These are phyloP conservation scores for Blastomyces parvus DNA, from an alignment of 2,329 filamentous ascomycete species.

Conservation along the genomic window DNA sequence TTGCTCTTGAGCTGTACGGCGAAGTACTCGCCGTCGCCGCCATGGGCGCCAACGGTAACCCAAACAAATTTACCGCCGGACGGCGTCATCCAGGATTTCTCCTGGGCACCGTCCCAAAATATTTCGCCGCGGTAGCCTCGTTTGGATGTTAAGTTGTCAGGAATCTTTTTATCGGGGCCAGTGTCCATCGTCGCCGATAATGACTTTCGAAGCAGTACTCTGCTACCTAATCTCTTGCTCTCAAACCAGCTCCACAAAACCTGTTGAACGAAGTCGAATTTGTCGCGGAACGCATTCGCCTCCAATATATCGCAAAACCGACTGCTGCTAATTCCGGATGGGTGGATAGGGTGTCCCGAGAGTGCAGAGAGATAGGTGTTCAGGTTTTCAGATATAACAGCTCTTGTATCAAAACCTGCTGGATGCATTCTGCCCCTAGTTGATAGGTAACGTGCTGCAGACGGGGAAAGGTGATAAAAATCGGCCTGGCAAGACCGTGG, in stretches of 20 bases:
- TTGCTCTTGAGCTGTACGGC: slow-evolving; percentile 27
- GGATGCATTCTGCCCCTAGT: slow-evolving; percentile 36
- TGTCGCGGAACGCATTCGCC: slow-evolving; percentile 37
- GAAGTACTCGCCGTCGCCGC: slow-evolving; percentile 38
- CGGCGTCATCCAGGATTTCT: slow-evolving; percentile 32
- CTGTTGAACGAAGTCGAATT: slow-evolving; percentile 34
- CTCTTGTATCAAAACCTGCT: slow-evolving; percentile 35
- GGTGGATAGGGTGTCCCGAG: slow-evolving; percentile 23
- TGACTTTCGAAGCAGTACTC: slow-evolving; percentile 12
- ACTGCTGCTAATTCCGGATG: slow-evolving; percentile 27
- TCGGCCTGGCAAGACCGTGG: slow-evolving; percentile 34
- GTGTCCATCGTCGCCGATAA: not conserved
- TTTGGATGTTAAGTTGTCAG: not conserved
- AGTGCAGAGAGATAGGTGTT: slow-evolving; percentile 34
- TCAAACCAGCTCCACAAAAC: slow-evolving; percentile 35
- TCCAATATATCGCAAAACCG: slow-evolving; percentile 35
- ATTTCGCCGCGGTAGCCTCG: slow-evolving; percentile 15
- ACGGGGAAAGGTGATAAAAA: slow-evolving; percentile 41
- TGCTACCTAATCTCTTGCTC: slow-evolving; percentile 30
- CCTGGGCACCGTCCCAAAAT: slow-evolving; percentile 36
- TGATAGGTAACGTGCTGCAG: slow-evolving; percentile 36
- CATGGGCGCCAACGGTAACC: slow-evolving; percentile 41
- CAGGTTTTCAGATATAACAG: slow-evolving; percentile 34
- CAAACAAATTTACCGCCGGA: slow-evolving; percentile 42
- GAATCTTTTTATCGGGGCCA: not conserved